Evolutionary conservation across 2,329 filamentous ascomycete genomes (phyloP).

Genomic region (Coleophoma eucalyptorum): DNA sequence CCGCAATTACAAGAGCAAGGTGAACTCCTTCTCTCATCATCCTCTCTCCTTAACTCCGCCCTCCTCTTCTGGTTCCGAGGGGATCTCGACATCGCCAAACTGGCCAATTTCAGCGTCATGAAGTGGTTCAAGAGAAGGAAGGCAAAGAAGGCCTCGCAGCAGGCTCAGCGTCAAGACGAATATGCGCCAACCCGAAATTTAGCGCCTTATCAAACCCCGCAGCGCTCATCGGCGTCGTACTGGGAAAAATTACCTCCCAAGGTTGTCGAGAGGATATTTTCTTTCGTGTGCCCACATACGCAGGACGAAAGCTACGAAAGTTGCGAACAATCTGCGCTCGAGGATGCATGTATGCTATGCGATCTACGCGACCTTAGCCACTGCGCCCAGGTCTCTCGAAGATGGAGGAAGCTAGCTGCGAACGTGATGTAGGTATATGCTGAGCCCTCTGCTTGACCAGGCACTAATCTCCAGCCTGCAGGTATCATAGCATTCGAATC

Average conservation of each 20-base stretch:
- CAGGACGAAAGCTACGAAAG: constrained; percentile 74
- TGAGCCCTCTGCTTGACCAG: constrained; percentile 3
- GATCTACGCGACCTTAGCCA: constrained; percentile 84
- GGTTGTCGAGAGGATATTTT: constrained; percentile 73
- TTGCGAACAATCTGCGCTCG: constrained; percentile 75
- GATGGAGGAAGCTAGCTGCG: constrained; percentile 58
- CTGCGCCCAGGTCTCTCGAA: constrained; percentile 69
- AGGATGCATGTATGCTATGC: constrained; percentile 88
- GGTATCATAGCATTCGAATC: constrained; percentile 86
- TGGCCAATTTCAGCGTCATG: constrained; percentile 22
- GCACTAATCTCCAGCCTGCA: constrained; percentile 30
- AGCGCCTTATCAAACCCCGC: constrained; percentile 14
- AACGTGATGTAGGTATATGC: constrained; percentile 55
- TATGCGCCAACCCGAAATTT: not conserved
- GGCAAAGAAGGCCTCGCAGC: constrained; percentile 7
- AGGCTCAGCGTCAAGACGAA: constrained; percentile 1
- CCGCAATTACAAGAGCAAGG: too few species aligned
- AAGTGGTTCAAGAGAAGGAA: constrained; percentile 23
- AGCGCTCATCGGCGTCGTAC: constrained; percentile 4
- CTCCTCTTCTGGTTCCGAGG: not conserved
- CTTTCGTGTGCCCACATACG: constrained; percentile 78
- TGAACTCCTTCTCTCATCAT: too few species aligned
- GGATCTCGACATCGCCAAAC: constrained; percentile 10
- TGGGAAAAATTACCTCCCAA: constrained; percentile 52
- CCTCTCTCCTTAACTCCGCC: not conserved